Percentiles rank a stretch among this genome's conserved stretches.
These are phyloP conservation scores for Heimioporus punctisporus DNA, from an alignment of 1,284 basidiomycete species.

Conservation along the genomic window DNA sequence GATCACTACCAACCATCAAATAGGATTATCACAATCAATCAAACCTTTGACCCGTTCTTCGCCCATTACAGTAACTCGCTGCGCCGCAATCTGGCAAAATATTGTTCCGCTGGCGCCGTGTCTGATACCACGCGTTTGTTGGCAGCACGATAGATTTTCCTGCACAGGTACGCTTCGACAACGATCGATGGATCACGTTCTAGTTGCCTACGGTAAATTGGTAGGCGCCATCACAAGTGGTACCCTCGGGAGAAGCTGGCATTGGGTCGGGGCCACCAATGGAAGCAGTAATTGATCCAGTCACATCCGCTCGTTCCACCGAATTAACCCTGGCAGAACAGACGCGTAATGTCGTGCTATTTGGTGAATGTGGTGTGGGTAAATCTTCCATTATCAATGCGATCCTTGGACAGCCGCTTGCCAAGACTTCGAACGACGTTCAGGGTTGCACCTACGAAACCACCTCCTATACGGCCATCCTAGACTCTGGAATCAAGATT, in stretches of 20 bases:
- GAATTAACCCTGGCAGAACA: conserved; percentile 2
- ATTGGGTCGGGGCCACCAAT: conserved; percentile 1
- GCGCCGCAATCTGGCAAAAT: too few relatives aligned
- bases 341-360: conserved; percentile 24
- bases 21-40: neutral
- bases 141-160: too few relatives aligned
- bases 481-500: conserved; percentile 9
- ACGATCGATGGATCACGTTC: too few relatives aligned
- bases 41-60: conserved; percentile 9
- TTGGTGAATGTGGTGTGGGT: conserved; percentile 29
- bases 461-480: conserved; percentile 2
- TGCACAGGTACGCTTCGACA: too few relatives aligned
- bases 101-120: too few relatives aligned
- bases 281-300: conserved; percentile 7
- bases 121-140: neutral
- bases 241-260: too few relatives aligned
- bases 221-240: neutral
- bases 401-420: conserved; percentile 14
- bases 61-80: neutral
- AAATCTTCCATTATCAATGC: conserved; percentile 31
- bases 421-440: conserved; percentile 16
- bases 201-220: too few relatives aligned
- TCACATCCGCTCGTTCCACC: neutral
- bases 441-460: conserved; percentile 13
- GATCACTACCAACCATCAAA: neutral